A percentile compares a stretch with the other conserved stretches of the same genome.
Evolutionary conservation across 768 basidiomycete species (phyloP).

Genomic region (Plicaturopsis crispa): DNA sequence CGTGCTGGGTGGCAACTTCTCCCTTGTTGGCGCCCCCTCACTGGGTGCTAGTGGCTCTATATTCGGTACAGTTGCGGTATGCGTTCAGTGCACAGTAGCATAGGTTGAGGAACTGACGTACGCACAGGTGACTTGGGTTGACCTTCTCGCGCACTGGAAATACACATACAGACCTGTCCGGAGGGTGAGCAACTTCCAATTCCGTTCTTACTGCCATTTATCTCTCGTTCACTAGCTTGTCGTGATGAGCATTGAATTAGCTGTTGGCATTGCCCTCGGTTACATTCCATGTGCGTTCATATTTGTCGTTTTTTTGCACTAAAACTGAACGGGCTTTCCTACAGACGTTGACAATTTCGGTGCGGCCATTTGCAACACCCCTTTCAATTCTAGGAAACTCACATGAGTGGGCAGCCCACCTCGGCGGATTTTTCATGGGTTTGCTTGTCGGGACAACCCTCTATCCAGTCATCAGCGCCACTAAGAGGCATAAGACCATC

Average conservation of each 20-base stretch:
- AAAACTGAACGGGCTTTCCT: constrained; percentile 5
- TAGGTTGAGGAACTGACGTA: not conserved
- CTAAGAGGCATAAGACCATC: constrained; percentile 63
- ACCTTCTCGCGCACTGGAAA: constrained; percentile 88
- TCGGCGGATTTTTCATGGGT: constrained; percentile 83
- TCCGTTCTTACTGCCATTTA: not conserved
- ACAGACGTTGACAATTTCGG: constrained; percentile 88
- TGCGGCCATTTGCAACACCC: constrained; percentile 23
- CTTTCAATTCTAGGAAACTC: not conserved
- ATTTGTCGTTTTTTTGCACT: not conserved
- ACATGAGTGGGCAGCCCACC: constrained; percentile 48
- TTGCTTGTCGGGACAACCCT: constrained; percentile 77
- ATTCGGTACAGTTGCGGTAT: constrained; percentile 76
- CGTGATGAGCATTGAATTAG: constrained; percentile 80
- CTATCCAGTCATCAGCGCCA: constrained; percentile 82
- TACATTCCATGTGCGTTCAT: constrained; percentile 67
- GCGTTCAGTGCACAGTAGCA: constrained; percentile 10
- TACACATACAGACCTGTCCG: constrained; percentile 77
- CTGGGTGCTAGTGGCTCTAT: constrained; percentile 92
- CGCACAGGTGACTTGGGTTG: constrained; percentile 70
- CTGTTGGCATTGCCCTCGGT: constrained; percentile 79
- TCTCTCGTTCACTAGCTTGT: constrained; percentile 43
- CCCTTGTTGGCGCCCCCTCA: constrained; percentile 81
- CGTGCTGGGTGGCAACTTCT: constrained; percentile 88
- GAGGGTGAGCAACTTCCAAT: constrained; percentile 40